phyloP scores from a whole-genome alignment of 2,329 filamentous ascomycete species.

The Diaporthe sp. region DNA sequence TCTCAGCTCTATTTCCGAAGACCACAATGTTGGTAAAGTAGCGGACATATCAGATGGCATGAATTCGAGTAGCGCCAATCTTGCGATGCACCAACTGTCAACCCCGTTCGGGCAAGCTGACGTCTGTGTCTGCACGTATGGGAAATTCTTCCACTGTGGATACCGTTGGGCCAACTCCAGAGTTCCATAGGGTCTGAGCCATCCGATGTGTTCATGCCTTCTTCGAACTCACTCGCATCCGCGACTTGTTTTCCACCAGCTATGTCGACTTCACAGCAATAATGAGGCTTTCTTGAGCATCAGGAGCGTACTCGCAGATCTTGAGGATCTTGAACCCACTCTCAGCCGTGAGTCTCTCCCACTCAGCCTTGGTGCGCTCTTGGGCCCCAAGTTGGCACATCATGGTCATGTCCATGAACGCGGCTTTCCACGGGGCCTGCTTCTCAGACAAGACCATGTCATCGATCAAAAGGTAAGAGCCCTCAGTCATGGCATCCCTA shows the following conservation, averaged over 20 bases:
- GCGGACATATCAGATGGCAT: no score
- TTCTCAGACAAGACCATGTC: slow-evolving; percentile 15
- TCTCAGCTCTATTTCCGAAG: no score
- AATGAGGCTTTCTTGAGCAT: slow-evolving; percentile 10
- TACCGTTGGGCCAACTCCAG: no score
- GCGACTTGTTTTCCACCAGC: background rate
- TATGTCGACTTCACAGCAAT: slow-evolving; percentile 21
- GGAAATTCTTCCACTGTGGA: no score
- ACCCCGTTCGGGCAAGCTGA: no score
- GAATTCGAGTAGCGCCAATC: no score
- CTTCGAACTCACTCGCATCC: background rate
- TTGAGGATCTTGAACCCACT: slow-evolving; percentile 1
- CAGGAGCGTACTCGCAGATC: slow-evolving; percentile 1
- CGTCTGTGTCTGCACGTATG: no score
- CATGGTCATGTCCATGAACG: slow-evolving; percentile 1
- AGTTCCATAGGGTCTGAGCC: no score
- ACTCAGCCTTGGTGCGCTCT: slow-evolving; percentile 4
- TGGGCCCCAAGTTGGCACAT: slow-evolving; percentile 16
- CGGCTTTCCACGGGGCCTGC: slow-evolving; percentile 19
- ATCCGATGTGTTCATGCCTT: no score
- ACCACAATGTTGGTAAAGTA: no score
- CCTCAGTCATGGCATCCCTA: slow-evolving; percentile 4
- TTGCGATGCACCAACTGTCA: no score
- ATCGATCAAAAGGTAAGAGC: slow-evolving; percentile 2
- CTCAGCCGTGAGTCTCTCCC: slow-evolving; percentile 6